These are phyloP conservation scores for Coniella lustricola DNA, from an alignment of 2,329 filamentous ascomycete genomes.

Conservation along the genomic window DNA sequence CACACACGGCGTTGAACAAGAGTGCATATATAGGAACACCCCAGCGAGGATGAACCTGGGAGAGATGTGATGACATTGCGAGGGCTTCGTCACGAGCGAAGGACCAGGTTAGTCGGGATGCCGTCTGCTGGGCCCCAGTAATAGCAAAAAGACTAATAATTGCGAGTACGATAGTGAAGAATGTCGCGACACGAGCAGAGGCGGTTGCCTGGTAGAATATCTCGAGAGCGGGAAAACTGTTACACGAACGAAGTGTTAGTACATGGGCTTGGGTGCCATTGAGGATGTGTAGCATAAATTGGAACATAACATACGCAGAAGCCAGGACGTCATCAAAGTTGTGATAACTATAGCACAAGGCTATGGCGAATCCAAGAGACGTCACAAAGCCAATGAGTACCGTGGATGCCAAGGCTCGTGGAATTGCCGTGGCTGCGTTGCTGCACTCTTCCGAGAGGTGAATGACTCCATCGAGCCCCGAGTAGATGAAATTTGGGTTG, in stretches of 20 bases:
- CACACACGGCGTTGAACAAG: constrained; percentile 6
- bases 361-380: constrained; percentile 24
- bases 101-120: constrained; percentile 9
- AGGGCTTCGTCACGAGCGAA: constrained; percentile 12
- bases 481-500: constrained; percentile 31
- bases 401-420: constrained; percentile 26
- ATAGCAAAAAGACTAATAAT: constrained; percentile 8
- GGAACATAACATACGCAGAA: constrained; percentile 5
- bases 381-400: constrained; percentile 28
- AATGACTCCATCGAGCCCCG: constrained; percentile 29
- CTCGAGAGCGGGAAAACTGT: constrained; percentile 12
- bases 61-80: constrained; percentile 2
- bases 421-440: constrained; percentile 24
- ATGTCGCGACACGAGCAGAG: constrained; percentile 2
- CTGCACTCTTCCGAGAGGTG: constrained; percentile 32
- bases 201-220: constrained; percentile 11
- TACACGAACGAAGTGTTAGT: not conserved
- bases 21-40: constrained; percentile 9
- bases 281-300: too few relatives aligned
- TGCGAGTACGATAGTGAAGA: constrained; percentile 4
- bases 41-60: constrained; percentile 3
- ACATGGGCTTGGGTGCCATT: too few relatives aligned
- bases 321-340: constrained; percentile 17
- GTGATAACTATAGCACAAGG: constrained; percentile 22
- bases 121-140: constrained; percentile 12